A percentile compares a stretch with the other conserved stretches of the same genome.
These are phyloP conservation scores for Colletotrichum euphorbiae DNA, from an alignment of 2,329 filamentous ascomycete species.

Conservation along the genomic window DNA sequence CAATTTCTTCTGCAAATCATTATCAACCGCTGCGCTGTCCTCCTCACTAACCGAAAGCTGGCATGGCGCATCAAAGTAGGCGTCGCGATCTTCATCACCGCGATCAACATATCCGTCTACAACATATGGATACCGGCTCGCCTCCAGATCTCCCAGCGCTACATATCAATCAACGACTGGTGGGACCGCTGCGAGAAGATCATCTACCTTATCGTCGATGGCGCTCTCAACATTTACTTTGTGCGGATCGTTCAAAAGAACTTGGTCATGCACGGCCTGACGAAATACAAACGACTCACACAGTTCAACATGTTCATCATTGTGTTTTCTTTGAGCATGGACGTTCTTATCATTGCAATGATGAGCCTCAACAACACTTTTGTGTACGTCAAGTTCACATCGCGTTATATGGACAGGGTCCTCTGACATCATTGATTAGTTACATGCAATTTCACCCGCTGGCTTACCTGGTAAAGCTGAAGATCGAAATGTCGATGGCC, in stretches of 20 bases:
- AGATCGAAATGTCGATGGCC: conserved; percentile 67
- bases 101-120: conserved; percentile 64
- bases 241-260: conserved; percentile 46
- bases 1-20: conserved; percentile 66
- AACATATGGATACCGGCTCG: conserved; percentile 66
- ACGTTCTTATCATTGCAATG: conserved; percentile 54
- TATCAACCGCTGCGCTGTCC: conserved; percentile 62
- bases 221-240: conserved; percentile 62
- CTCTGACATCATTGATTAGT: conserved; percentile 28
- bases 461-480: conserved; percentile 64
- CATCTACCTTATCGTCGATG: conserved; percentile 62
- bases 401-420: no score
- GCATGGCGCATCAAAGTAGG: conserved; percentile 56
- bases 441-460: conserved; percentile 65
- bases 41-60: conserved; percentile 54
- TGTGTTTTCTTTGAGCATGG: conserved; percentile 57
- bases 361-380: conserved; percentile 58
- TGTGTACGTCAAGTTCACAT: conserved; percentile 45
- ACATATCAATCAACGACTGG: conserved; percentile 58
- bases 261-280: conserved; percentile 48
- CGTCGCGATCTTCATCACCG: conserved; percentile 57
- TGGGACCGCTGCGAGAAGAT: conserved; percentile 67
- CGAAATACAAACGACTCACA: conserved; percentile 58
- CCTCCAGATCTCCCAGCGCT: conserved; percentile 54
- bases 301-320: conserved; percentile 60